Percentiles rank a stretch among this genome's conserved stretches.
Conservation (phyloP, 345 rosid genomes). For the Xanthoceras sorbifolium region DNA sequence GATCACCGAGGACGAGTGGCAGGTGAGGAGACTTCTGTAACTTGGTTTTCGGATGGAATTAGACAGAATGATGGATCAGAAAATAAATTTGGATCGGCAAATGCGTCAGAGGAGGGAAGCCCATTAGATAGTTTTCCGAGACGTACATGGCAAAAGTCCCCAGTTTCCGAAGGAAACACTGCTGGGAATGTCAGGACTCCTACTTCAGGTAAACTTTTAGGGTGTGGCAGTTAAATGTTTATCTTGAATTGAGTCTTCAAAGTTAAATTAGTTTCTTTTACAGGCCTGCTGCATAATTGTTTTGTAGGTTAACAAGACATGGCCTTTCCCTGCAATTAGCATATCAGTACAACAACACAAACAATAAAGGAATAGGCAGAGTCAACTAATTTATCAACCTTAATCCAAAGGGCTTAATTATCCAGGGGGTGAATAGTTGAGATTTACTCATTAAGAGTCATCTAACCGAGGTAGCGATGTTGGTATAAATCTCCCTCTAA, state of each 20-base stretch:
- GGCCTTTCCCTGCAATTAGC: not conserved
- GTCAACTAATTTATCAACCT: not conserved
- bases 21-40: slow-evolving; percentile 77
- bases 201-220: slow-evolving; percentile 63
- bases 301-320: not conserved
- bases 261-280: not conserved
- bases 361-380: not conserved
- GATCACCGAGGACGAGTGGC: slow-evolving; percentile 96
- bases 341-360: not conserved
- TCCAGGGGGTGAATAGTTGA: not conserved
- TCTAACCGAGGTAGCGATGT: not conserved
- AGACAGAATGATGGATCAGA: slow-evolving; percentile 56
- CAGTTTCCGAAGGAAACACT: slow-evolving; percentile 46
- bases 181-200: slow-evolving; percentile 41
- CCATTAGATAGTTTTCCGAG: slow-evolving; percentile 57
- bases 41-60: slow-evolving; percentile 70
- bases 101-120: slow-evolving; percentile 72
- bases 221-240: not conserved
- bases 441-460: not conserved
- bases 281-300: too few relatives aligned
- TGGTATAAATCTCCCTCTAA: not conserved
- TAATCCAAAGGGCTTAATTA: too few relatives aligned
- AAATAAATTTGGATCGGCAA: slow-evolving; percentile 55
- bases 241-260: not conserved
- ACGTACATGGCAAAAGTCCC: slow-evolving; percentile 66